phyloP scores from a whole-genome alignment of 176 grass and related monocot species.

The Triticum aestivum region DNA sequence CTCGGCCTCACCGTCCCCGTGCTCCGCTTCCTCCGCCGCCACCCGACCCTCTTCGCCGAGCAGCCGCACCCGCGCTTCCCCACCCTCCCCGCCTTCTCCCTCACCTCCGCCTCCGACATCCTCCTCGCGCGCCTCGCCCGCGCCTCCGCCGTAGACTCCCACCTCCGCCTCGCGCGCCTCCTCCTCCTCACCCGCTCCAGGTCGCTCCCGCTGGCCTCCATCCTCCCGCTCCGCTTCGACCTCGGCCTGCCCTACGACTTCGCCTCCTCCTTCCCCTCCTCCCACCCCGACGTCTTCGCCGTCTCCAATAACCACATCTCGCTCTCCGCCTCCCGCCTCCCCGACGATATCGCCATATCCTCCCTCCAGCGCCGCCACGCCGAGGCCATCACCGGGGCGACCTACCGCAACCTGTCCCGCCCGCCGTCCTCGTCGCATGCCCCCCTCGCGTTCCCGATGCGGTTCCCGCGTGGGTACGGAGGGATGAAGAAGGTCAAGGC shows the following conservation, averaged over 20 bases:
- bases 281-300: constrained; percentile 55
- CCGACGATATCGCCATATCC: constrained; percentile 60
- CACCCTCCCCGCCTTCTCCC: constrained; percentile 71
- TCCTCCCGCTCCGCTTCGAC: constrained; percentile 84
- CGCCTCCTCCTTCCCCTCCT: constrained; percentile 47
- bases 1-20: constrained; percentile 81
- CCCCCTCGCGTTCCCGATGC: constrained; percentile 87
- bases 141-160: constrained; percentile 47
- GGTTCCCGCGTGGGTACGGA: constrained; percentile 84
- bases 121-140: constrained; percentile 48
- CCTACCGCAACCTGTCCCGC: constrained; percentile 59
- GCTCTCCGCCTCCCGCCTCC: constrained; percentile 36
- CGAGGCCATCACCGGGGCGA: constrained; percentile 42
- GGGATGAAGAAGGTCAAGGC: constrained; percentile 90
- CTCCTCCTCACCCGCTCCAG: constrained; percentile 72
- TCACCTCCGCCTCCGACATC: constrained; percentile 55
- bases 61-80: constrained; percentile 68
- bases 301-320: constrained; percentile 61
- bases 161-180: constrained; percentile 76
- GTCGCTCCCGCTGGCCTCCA: constrained; percentile 61
- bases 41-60: constrained; percentile 80
- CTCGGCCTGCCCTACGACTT: constrained; percentile 79
- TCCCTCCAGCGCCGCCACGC: constrained; percentile 62
- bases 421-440: constrained; percentile 58
- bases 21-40: constrained; percentile 90